A percentile compares a stretch with the other conserved stretches of the same genome.
These are phyloP conservation scores for Ambrosiella cleistominuta DNA, from an alignment of 2,329 filamentous ascomycete species.

Conservation along the genomic window DNA sequence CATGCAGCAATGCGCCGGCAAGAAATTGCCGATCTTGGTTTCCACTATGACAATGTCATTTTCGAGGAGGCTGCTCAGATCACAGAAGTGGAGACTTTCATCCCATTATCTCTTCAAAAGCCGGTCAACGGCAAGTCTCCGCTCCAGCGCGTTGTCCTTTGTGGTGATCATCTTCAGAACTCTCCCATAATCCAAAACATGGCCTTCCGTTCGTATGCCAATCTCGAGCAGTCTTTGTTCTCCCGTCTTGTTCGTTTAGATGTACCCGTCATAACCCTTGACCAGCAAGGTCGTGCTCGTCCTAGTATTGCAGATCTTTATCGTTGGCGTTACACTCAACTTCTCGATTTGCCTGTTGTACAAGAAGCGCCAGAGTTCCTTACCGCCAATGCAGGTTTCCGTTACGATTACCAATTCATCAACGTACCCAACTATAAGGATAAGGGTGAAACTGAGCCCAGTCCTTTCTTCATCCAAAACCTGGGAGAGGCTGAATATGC, in stretches of 20 bases:
- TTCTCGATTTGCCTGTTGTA: conserved; percentile 65
- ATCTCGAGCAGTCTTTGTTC: conserved; percentile 91
- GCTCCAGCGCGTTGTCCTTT: conserved; percentile 76
- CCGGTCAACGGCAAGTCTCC: conserved; percentile 53
- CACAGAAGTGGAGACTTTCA: conserved; percentile 93
- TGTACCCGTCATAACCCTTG: conserved; percentile 76
- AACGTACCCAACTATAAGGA: conserved; percentile 88
- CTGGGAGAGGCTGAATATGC: conserved; percentile 93
- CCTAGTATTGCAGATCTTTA: conserved; percentile 79
- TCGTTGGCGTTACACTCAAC: conserved; percentile 73
- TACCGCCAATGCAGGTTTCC: conserved; percentile 76
- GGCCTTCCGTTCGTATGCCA: conserved; percentile 86
- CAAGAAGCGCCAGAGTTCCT: conserved; percentile 53
- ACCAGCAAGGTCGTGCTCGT: conserved; percentile 83
- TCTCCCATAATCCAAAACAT: conserved; percentile 89
- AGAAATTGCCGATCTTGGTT: conserved; percentile 81
- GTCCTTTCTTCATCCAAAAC: conserved; percentile 91
- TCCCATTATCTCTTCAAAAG: conserved; percentile 83
- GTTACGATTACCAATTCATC: conserved; percentile 92
- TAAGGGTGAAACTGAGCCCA: conserved; percentile 71
- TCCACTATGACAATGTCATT: conserved; percentile 92
- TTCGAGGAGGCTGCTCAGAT: conserved; percentile 99
- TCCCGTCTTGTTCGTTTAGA: conserved; percentile 77
- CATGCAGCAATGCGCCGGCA: conserved; percentile 87
- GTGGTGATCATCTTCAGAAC: conserved; percentile 92